Conservation (phyloP, 2,329 filamentous ascomycete genomes). For the Colletotrichum liriopes region DNA sequence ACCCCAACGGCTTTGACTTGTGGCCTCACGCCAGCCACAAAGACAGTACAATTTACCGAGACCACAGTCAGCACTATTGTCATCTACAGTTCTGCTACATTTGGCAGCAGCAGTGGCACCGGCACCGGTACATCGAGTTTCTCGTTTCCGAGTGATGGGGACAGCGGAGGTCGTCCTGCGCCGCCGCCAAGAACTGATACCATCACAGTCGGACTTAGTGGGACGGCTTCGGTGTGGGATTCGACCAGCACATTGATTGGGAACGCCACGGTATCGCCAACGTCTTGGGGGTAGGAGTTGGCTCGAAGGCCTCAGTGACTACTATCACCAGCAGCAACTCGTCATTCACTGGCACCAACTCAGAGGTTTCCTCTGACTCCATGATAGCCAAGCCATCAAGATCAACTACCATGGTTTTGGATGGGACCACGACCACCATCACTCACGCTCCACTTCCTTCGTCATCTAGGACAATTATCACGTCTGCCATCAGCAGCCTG, state of each 20-base stretch:
- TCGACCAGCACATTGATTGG: neutral
- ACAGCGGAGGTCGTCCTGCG: conserved; percentile 6
- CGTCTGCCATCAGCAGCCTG: neutral
- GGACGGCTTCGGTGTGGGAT: neutral
- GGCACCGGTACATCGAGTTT: neutral
- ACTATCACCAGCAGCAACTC: neutral
- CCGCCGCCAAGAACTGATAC: neutral
- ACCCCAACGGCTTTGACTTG: neutral
- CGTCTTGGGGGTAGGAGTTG: neutral
- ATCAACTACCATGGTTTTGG: neutral
- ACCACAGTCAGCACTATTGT: conserved; percentile 26
- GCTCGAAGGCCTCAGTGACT: neutral
- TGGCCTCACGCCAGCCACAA: neutral
- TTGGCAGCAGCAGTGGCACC: neutral
- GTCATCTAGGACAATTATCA: neutral
- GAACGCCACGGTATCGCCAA: neutral
- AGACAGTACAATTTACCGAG: conserved; percentile 29
- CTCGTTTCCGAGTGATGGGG: neutral
- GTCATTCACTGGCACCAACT: neutral
- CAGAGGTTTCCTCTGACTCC: neutral
- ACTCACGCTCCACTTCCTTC: neutral
- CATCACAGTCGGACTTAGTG: neutral
- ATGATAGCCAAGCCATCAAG: no score
- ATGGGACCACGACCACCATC: conserved; percentile 1
- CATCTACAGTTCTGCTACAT: neutral